Conservation (phyloP, 768 basidiomycete species). For the Boletus subcaerulescens region DNA sequence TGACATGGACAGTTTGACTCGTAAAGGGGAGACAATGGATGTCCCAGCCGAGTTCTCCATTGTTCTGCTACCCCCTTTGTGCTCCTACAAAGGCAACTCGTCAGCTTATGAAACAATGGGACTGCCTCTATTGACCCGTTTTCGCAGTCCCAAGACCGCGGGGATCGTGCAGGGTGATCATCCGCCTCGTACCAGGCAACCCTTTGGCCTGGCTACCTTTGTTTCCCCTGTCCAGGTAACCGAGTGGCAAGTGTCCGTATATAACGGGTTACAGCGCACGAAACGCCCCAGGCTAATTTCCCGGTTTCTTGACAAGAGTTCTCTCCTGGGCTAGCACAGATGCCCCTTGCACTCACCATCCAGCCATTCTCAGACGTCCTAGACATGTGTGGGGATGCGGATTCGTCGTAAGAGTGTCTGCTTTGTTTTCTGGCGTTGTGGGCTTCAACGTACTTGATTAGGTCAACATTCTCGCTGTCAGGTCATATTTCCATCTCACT, state of each 20-base stretch:
- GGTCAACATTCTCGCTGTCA: constrained; percentile 84
- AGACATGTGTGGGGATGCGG: constrained; percentile 69
- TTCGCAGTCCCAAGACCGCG: background rate
- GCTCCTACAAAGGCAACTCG: constrained; percentile 25
- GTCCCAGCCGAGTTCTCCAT: constrained; percentile 23
- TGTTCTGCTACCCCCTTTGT: constrained; percentile 31
- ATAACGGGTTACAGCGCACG: constrained; percentile 18
- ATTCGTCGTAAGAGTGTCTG: constrained; percentile 50
- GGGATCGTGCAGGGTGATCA: constrained; percentile 2
- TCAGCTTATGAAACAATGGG: constrained; percentile 26
- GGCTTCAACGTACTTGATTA: constrained; percentile 30
- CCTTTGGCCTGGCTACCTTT: constrained; percentile 25
- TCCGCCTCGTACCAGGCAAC: background rate
- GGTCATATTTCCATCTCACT: constrained; percentile 73
- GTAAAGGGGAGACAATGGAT: constrained; percentile 17
- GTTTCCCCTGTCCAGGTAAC: constrained; percentile 26
- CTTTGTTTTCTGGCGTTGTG: constrained; percentile 1
- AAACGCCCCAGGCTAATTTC: constrained; percentile 12
- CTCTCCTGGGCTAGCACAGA: constrained; percentile 32
- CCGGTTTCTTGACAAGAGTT: constrained; percentile 7
- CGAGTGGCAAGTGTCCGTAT: constrained; percentile 27
- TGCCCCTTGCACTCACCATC: constrained; percentile 68
- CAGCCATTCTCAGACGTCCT: constrained; percentile 54
- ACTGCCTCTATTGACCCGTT: background rate
- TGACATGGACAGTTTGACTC: background rate